Base-by-base conservation (phyloP, 2,329 filamentous ascomycete genomes). In the Trichoderma breve region DNA sequence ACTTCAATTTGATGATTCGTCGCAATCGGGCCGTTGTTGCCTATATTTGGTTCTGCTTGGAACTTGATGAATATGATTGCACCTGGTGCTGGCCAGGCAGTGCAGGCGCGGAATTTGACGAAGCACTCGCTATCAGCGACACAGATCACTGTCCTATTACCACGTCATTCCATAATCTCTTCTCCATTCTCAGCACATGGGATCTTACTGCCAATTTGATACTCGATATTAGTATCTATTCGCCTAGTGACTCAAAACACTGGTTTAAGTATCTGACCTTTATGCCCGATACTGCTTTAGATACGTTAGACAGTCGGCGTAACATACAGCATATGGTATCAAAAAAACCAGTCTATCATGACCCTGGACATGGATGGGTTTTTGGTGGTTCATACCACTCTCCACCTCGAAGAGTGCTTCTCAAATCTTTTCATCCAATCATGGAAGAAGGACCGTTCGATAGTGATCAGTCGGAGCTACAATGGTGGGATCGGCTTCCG, bases 171-270 rank as follows among this genome's bases (percentile, higher is more conserved):
- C 53, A 76, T 53, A 70, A 71, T 73, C 73, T 81, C 32, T 78
- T 81, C 72, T 76, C 75, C 39, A 64, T 71, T 72, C 79, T 81
- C 58, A 78, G 77, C 74, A 67, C 58, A 73, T 81, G 76, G 77
- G 75, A 78, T 73, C 76, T 74, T 68, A 58, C 67, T 21, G 69
- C 76, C 70, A 60, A 76, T 64, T 76, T 81, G 60, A 61, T 76
- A 57, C 78, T 81, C 47, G 80, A 81, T 74, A 79, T 81, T 39
- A 81, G 77, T 68, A 71, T 79, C 66, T 74, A 79, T 74, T 81
- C 79, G 39, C 79, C 76, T 12, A 80, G 77, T 61, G 80, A 80
- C 70, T 77, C 75, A 21, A 69, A 78, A 58, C 76, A 82, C 74
- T 79, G 75, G 73, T 80, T 71, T 12, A 68, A 79, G 73, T 77